Evolutionary conservation across 192 early-diverging fungal genomes (phyloP), one percentile per base, ranked within the genome.

Genomic region (Backusella circina): DNA sequence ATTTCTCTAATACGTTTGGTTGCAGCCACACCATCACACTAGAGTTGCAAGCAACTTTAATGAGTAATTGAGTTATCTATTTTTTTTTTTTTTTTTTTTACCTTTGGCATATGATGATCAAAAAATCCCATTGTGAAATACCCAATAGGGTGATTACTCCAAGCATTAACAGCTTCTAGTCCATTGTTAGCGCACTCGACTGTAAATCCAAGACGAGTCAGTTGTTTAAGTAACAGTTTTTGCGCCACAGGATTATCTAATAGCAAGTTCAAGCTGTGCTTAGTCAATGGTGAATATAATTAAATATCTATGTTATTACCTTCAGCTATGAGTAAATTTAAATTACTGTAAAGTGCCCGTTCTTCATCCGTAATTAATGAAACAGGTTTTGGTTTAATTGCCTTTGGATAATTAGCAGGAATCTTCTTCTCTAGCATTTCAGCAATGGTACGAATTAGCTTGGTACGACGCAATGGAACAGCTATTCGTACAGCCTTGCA

Each of bases 41-140:
- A n/a, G n/a, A 30, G 33, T 31, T 71, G 21, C 18, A 18, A 31
- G n/a, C 2, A 31, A 31, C 15, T 69, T 44, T 15, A n/a, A n/a
- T 38, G 1, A 31, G 5, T 39, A 51, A 0, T 33, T 13, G 64
- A 15, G 18, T n/a, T 6, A 66, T 2, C 2, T 2, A 18, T 33
- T 18, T 5, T 21, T 4, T n/a, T 12, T 30, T 37, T 28, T 12
- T 41, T 70, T 37, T 67, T 35, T 36, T 13, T 57, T 65, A 39
- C 73, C 72, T 79, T 79, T 74, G 84, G 85, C 85, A 86, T 86
- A 73, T 86, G 85, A 67, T 86, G 85, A 75, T 86, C 85, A 81
- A 86, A 86, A 57, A 86, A 84, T 3, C 77, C 85, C 76, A 86
- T 74, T 18, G 79, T 77, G 44, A 81, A 86, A 47, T 83, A 84